Conservation (phyloP, 2,329 filamentous ascomycete species). For the Penicillium hordei region DNA sequence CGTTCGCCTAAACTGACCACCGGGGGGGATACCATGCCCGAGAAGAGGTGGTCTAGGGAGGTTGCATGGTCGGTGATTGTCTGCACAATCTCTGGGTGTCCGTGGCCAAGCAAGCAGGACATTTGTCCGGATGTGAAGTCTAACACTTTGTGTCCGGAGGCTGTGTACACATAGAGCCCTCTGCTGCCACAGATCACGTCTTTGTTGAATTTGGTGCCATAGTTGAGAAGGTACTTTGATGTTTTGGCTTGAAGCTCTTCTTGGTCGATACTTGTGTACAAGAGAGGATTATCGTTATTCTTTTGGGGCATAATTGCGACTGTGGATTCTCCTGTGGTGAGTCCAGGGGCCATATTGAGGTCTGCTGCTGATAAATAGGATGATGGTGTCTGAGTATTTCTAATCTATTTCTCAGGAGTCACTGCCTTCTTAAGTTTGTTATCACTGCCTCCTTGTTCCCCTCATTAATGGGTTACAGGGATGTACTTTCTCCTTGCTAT, state of each 20-base stretch:
- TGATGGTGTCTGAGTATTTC: background rate
- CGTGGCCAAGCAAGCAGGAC: conserved; percentile 59
- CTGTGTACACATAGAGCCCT: conserved; percentile 10
- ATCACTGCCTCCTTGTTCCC: no score
- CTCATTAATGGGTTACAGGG: background rate
- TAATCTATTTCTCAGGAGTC: background rate
- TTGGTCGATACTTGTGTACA: conserved; percentile 1
- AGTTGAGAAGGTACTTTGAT: conserved; percentile 11
- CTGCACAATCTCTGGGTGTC: conserved; percentile 58
- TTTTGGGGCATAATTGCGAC: background rate
- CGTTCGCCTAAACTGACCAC: conserved; percentile 56
- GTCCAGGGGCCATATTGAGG: background rate
- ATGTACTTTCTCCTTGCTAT: background rate
- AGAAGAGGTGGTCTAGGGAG: conserved; percentile 59
- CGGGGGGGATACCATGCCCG: conserved; percentile 59
- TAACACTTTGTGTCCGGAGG: conserved; percentile 42
- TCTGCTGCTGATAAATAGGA: background rate
- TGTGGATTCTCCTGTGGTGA: background rate
- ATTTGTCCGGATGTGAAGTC: conserved; percentile 64
- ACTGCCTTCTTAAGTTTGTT: background rate
- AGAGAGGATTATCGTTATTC: background rate
- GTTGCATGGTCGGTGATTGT: conserved; percentile 52
- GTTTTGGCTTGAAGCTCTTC: conserved; percentile 6
- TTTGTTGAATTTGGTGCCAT: conserved; percentile 13
- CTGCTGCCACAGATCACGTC: conserved; percentile 13